Percentiles rank a stretch among this genome's conserved stretches.
Evolutionary conservation across 495 filamentous ascomycete genomes (phyloP).

Genomic region (Aspergillus hancockii): DNA sequence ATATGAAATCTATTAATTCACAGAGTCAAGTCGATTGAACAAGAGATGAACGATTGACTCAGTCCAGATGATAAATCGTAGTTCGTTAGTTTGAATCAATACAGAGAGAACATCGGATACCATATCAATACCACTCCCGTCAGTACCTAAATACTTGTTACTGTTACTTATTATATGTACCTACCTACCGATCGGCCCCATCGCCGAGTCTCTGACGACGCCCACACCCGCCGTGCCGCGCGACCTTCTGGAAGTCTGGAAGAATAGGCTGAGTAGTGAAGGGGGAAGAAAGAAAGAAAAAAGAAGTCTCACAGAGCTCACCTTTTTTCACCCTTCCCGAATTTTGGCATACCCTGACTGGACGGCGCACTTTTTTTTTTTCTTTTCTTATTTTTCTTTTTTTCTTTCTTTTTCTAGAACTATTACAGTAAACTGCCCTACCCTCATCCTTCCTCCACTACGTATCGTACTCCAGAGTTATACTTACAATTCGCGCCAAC

Average conservation of each 20-base stretch:
- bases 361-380: not conserved
- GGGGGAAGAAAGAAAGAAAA: not conserved
- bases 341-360: not conserved
- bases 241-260: slow-evolving; percentile 29
- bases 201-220: slow-evolving; percentile 24
- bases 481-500: slow-evolving; percentile 4
- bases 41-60: not conserved
- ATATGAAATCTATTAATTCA: no score
- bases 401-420: not conserved
- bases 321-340: not conserved
- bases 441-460: not conserved
- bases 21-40: not conserved
- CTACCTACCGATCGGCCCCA: slow-evolving; percentile 14
- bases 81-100: not conserved
- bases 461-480: not conserved
- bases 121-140: not conserved
- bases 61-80: no score
- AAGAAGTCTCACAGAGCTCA: slow-evolving; percentile 1
- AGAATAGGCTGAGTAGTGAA: slow-evolving; percentile 19
- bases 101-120: not conserved
- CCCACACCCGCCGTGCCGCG: slow-evolving; percentile 22
- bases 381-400: not conserved
- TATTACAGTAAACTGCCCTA: not conserved
- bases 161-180: no score
- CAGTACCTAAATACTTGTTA: not conserved